These are phyloP conservation scores for Ascochyta pisi DNA, from an alignment of 2,329 filamentous ascomycete genomes.

Conservation along the genomic window DNA sequence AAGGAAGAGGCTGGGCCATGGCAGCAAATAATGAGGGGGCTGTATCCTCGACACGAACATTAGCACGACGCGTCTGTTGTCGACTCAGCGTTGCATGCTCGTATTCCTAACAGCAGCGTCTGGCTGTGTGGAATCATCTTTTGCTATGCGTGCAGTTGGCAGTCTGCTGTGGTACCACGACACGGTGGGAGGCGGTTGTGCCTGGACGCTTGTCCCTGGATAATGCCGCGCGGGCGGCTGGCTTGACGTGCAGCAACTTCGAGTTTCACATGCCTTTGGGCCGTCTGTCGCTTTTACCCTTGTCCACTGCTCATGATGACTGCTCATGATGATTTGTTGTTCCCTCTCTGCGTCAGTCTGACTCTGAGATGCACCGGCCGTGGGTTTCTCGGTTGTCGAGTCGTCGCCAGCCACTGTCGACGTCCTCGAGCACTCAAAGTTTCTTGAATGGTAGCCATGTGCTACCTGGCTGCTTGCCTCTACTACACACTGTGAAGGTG, in stretches of 20 bases:
- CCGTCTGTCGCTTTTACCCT: neutral
- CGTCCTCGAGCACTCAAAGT: too few relatives aligned
- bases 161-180: neutral
- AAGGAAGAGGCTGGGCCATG: conserved; percentile 36
- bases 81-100: neutral
- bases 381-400: neutral
- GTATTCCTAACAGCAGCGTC: neutral
- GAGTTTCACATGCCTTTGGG: conserved; percentile 1
- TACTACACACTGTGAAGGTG: too few relatives aligned
- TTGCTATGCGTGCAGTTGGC: neutral
- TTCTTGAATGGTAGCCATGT: too few relatives aligned
- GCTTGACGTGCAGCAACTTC: conserved; percentile 2
- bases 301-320: neutral
- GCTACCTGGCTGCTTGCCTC: too few relatives aligned
- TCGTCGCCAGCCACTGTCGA: too few relatives aligned
- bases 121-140: too few relatives aligned
- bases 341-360: neutral
- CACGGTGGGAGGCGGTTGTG: neutral
- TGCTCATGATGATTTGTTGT: neutral
- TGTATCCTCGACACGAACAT: conserved; percentile 17
- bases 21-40: conserved; percentile 34
- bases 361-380: neutral
- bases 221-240: neutral
- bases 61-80: conserved; percentile 21
- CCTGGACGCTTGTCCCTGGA: neutral